Evolutionary conservation across 345 rosid genomes (phyloP).

Genomic region (Populus deltoides): DNA sequence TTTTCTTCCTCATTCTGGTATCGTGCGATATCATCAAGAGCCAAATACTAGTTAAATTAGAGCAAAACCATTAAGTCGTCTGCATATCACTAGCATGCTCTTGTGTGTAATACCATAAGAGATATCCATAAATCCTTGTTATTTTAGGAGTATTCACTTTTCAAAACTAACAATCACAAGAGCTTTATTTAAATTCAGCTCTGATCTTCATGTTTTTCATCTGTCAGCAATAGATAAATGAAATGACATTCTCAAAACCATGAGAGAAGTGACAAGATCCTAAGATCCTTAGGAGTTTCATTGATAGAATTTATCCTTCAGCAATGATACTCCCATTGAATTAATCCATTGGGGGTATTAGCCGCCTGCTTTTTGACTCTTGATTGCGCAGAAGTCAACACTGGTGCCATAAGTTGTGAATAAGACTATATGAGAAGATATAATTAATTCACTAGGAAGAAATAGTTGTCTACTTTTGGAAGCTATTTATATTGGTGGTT

Average conservation of each 20-base stretch:
- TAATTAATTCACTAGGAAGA: not conserved
- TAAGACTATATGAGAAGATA: not conserved
- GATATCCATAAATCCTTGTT: not conserved
- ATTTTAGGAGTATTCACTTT: not conserved
- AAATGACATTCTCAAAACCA: not conserved
- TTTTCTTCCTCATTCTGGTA: not conserved
- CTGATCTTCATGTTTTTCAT: not conserved
- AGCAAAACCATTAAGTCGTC: not conserved
- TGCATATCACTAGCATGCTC: not conserved
- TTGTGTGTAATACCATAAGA: not conserved
- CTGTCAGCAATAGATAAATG: not conserved
- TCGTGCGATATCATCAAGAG: not conserved
- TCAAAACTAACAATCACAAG: not conserved
- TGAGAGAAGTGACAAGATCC: not conserved
- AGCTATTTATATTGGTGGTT: conserved; percentile 3
- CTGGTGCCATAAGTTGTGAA: not conserved
- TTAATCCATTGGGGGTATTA: not conserved
- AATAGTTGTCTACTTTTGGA: not conserved
- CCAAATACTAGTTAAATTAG: not conserved
- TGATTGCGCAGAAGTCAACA: too few species aligned
- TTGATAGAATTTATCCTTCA: not conserved
- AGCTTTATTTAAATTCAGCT: not conserved
- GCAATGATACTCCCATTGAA: not conserved
- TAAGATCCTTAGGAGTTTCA: not conserved
- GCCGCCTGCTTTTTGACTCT: not conserved